Evolutionary conservation across 164 flowering plant genomes (phyloP).

Genomic region (Vitis rupestris): DNA sequence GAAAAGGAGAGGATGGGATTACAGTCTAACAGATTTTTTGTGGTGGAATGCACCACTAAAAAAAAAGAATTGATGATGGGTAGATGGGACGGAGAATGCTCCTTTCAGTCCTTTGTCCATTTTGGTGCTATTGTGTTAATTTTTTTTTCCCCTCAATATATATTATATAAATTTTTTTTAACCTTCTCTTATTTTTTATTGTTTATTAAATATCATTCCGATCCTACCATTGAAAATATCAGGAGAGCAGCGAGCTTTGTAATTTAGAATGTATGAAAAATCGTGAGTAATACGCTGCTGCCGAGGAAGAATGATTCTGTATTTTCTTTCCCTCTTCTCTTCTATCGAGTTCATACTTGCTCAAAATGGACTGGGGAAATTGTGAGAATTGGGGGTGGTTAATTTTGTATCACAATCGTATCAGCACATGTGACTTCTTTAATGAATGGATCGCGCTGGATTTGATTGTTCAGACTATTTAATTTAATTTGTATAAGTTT

Average conservation of each 20-base stretch:
- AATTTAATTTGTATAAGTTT: too few relatives aligned
- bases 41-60: neutral
- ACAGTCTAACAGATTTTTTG: conserved; percentile 27
- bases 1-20: conserved; percentile 45
- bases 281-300: conserved; percentile 22
- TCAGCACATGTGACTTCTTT: too few relatives aligned
- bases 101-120: conserved; percentile 10
- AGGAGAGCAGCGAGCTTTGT: conserved; percentile 28
- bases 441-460: too few relatives aligned
- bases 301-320: conserved; percentile 26
- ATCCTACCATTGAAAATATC: conserved; percentile 17
- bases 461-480: too few relatives aligned
- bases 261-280: conserved; percentile 30
- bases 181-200: neutral
- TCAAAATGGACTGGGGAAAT: too few relatives aligned
- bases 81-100: conserved; percentile 4
- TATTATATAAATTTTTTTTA: neutral
- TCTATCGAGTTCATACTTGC: too few relatives aligned
- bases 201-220: conserved; percentile 13
- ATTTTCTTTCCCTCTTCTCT: too few relatives aligned
- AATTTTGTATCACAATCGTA: too few relatives aligned
- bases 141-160: neutral
- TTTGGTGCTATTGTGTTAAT: conserved; percentile 26
- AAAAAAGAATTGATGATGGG: neutral
- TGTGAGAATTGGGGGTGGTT: too few relatives aligned